Evolutionary conservation across 129 eudicot species (phyloP).

Genomic region (Arctium minus): DNA sequence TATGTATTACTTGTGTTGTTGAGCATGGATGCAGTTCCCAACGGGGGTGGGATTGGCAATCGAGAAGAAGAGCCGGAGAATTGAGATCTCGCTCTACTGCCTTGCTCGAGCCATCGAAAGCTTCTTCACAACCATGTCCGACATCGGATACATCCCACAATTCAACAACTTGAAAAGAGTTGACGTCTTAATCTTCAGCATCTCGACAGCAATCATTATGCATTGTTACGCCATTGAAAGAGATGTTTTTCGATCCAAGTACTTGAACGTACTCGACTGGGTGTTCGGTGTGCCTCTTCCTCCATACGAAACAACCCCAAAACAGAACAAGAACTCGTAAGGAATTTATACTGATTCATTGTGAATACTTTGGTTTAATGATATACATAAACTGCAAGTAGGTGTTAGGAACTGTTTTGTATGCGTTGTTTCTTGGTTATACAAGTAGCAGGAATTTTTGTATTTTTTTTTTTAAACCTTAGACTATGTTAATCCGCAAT

Average conservation of each 20-base stretch:
- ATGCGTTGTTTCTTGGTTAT: neutral
- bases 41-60: conserved; percentile 92
- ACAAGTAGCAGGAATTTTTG: neutral
- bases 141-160: conserved; percentile 71
- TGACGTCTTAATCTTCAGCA: conserved; percentile 83
- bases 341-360: neutral
- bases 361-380: neutral
- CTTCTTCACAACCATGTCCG: conserved; percentile 96
- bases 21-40: conserved; percentile 59
- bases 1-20: neutral
- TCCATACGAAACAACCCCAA: conserved; percentile 63
- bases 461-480: neutral
- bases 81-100: conserved; percentile 96
- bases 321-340: conserved; percentile 20
- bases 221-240: conserved; percentile 97
- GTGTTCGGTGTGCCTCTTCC: conserved; percentile 98
- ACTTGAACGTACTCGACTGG: conserved; percentile 98
- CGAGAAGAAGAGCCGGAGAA: conserved; percentile 95
- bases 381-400: neutral
- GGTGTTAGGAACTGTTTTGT: neutral
- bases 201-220: conserved; percentile 94
- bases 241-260: conserved; percentile 92
- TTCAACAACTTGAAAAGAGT: conserved; percentile 60
- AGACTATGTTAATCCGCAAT: no score
- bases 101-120: conserved; percentile 95